Evolutionary conservation across 371 early-diverging fungal species (phyloP), one percentile per base, ranked within the genome.

Genomic region (Paramicrosporidium saccamoebae): DNA sequence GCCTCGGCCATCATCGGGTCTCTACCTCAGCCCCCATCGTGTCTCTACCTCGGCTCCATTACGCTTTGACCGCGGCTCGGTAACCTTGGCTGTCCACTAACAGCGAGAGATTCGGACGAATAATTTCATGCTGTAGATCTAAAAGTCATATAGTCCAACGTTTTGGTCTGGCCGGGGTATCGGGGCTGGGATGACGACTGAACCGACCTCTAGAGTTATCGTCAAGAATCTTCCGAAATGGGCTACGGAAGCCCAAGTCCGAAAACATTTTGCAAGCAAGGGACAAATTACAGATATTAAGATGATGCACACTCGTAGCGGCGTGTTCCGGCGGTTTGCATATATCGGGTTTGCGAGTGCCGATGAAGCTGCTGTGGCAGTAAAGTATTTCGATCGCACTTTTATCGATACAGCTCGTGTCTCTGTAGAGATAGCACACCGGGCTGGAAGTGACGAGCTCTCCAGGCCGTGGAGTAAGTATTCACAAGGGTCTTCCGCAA

Each of bases 221-320:
- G 71, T 86, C 26, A 84, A 81, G 37, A 78, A 79, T 42, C 50
- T 90, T 13, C 92, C 92, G 17, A 73, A 71, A 37, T 54, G 75
- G 33, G 43, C 72, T 16, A 57, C 63, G 6, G 63, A 64, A 18
- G 72, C 77, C 17, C 54, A 74, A 28, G 54, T 90, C 33, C 51
- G 61, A 19, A 64, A 63, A 27, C 81, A 81, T 39, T 90, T 90
- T 42, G 48, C 58, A 19, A 32, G 50, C 12, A 60, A 62, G 26
- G 79, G 77, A 21, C 58, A 67, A 35, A 53, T 90, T 7, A 90
- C 92, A 0, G 92, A 90, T 37, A 64, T 58, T 17, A 77, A 73
- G 44, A 53, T 90, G 7, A 68, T 71, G 34, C 54, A 58, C 25
- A 72, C 69, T 5, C 18, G 24, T 29, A 43, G 53, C 14, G 86